Evolutionary conservation across 139 green algal species (phyloP).

Genomic region (Coccomyxa sp.): DNA sequence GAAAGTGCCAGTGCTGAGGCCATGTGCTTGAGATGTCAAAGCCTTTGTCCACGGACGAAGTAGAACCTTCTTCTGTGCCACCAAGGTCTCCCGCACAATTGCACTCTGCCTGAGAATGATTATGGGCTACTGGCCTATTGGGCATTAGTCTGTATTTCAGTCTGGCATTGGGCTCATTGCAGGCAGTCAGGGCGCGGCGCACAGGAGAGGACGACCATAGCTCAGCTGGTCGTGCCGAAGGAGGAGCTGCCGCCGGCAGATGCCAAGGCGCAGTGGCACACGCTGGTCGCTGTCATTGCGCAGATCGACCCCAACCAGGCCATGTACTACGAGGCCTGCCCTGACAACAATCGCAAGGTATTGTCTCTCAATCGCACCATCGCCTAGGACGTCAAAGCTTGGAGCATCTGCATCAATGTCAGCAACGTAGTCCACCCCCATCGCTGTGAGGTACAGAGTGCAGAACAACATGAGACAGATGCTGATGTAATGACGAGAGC

Average conservation of each 20-base stretch:
- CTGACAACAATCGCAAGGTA: conserved; percentile 83
- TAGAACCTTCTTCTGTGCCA: not conserved
- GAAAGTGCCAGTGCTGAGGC: not conserved
- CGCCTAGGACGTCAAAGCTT: too few relatives aligned
- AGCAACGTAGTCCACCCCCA: too few relatives aligned
- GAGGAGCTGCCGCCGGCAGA: conserved; percentile 32
- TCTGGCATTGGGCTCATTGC: too few relatives aligned
- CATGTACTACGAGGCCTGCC: conserved; percentile 82
- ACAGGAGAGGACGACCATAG: not conserved
- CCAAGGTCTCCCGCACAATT: not conserved
- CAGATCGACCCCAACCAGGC: conserved; percentile 58
- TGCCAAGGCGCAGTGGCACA: conserved; percentile 55
- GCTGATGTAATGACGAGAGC: not conserved
- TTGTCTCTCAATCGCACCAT: too few relatives aligned
- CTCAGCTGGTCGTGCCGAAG: not conserved
- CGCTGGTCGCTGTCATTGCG: conserved; percentile 30
- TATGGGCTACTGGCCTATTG: not conserved
- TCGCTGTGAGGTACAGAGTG: too few relatives aligned
- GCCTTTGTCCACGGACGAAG: not conserved
- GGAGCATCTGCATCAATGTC: too few relatives aligned
- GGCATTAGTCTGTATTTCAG: not conserved
- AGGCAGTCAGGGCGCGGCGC: conserved; percentile 2
- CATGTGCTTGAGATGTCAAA: not conserved
- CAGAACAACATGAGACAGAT: too few relatives aligned
- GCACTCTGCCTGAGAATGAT: not conserved